phyloP scores from a whole-genome alignment of 495 filamentous ascomycete genomes.

The Cercophora samala region DNA sequence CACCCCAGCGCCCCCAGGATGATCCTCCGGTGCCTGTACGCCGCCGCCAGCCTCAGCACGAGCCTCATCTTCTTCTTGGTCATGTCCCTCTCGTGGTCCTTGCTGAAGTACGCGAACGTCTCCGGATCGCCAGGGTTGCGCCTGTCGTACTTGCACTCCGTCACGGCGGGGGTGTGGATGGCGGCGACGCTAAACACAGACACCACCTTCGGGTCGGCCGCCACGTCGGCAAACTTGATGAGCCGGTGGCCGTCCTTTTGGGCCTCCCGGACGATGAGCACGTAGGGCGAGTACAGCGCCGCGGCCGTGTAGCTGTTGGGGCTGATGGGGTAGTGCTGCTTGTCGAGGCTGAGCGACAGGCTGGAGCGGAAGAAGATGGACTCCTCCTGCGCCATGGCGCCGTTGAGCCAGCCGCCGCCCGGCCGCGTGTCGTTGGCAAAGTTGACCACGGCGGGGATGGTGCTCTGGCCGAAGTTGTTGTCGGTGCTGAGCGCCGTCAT shows the following conservation, averaged over 20 bases:
- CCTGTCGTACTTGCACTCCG: neutral
- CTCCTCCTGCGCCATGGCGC: constrained; percentile 60
- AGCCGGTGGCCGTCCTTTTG: constrained; percentile 39
- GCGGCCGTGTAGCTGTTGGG: constrained; percentile 19
- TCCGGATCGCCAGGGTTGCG: neutral
- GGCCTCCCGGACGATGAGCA: constrained; percentile 53
- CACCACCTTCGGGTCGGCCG: constrained; percentile 40
- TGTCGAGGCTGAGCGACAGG: constrained; percentile 49
- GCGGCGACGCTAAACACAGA: constrained; percentile 58
- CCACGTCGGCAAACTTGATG: no score
- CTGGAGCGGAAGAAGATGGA: constrained; percentile 59
- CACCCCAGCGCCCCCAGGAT: constrained; percentile 65
- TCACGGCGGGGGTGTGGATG: neutral
- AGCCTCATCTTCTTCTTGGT: constrained; percentile 59
- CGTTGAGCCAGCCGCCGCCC: constrained; percentile 56
- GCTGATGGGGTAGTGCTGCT: constrained; percentile 48
- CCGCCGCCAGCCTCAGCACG: constrained; percentile 51
- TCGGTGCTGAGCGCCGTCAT: neutral
- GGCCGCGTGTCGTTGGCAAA: constrained; percentile 48
- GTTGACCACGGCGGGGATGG: constrained; percentile 49
- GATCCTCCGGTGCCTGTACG: constrained; percentile 48
- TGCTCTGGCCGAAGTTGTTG: neutral
- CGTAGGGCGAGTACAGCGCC: constrained; percentile 55
- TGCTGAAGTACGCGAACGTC: constrained; percentile 25
- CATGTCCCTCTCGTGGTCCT: constrained; percentile 34